A percentile compares a stretch with the other conserved stretches of the same genome.
These are phyloP conservation scores for Diophrys sp. DNA, from an alignment of 73 alveolate species.

Conservation along the genomic window DNA sequence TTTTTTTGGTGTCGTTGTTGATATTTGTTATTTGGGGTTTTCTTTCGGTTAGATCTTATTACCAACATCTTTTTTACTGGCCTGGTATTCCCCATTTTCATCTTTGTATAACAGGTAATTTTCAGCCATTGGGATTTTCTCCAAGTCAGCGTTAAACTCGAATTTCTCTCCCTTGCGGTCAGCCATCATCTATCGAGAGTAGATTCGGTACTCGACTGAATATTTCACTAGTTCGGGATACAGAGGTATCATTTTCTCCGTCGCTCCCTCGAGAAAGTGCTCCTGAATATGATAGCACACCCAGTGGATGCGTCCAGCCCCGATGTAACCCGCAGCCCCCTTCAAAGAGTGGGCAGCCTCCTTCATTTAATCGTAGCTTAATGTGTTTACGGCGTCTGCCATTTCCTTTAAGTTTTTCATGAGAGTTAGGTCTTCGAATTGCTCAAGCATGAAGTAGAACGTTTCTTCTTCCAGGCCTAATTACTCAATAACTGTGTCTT, in stretches of 20 bases:
- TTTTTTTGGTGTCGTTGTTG: too few relatives aligned
- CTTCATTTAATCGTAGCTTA: conserved; percentile 21
- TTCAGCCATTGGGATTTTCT: conserved; percentile 48
- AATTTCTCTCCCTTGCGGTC: conserved; percentile 16
- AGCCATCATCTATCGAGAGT: conserved; percentile 43
- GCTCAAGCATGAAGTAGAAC: not conserved
- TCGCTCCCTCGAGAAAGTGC: conserved; percentile 24
- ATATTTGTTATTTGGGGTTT: too few relatives aligned
- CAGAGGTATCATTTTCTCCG: conserved; percentile 45
- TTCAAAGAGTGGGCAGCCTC: conserved; percentile 45
- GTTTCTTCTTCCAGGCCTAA: not conserved
- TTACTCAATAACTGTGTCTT: not conserved
- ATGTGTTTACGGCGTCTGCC: conserved; percentile 10
- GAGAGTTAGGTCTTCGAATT: conserved; percentile 18
- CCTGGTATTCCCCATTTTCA: conserved; percentile 9
- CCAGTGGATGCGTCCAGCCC: conserved; percentile 50
- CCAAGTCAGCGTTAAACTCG: conserved; percentile 48
- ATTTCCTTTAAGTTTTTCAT: not conserved
- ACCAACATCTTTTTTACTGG: too few relatives aligned
- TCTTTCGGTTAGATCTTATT: too few relatives aligned
- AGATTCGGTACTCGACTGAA: conserved; percentile 46
- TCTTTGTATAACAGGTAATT: conserved; percentile 28
- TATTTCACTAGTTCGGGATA: conserved; percentile 56
- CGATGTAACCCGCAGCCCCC: conserved; percentile 55
- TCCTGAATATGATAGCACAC: conserved; percentile 61